Percentiles rank a stretch among this genome's conserved stretches.
Conservation (phyloP, 148 eudicot species). For the Camellia lanceoleosa region DNA sequence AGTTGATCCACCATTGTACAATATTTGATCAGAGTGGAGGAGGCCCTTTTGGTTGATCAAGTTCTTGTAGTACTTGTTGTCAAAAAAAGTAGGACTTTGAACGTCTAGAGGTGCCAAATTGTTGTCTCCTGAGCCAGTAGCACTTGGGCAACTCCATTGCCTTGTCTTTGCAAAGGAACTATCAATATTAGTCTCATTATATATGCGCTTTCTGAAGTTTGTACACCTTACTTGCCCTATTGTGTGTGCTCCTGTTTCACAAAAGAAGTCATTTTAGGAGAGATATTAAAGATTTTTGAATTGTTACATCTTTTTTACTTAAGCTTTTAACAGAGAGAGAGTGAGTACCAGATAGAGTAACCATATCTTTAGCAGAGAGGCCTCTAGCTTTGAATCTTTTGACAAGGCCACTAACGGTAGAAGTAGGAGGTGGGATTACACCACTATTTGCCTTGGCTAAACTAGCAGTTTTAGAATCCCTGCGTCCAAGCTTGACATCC, state of each 20-base stretch:
- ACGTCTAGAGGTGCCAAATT: conserved; percentile 25
- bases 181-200: conserved; percentile 45
- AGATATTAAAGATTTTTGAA: too few species aligned
- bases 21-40: conserved; percentile 29
- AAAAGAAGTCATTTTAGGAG: neutral
- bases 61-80: conserved; percentile 28
- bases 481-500: conserved; percentile 60
- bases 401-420: conserved; percentile 43
- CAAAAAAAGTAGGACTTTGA: conserved; percentile 24
- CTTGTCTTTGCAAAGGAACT: conserved; percentile 34
- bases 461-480: conserved; percentile 59
- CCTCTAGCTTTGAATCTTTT: conserved; percentile 46
- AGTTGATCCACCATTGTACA: conserved; percentile 3
- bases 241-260: conserved; percentile 48
- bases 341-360: conserved; percentile 54
- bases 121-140: conserved; percentile 37
- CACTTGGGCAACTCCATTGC: conserved; percentile 41
- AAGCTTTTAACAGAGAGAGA: neutral
- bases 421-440: conserved; percentile 51
- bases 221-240: conserved; percentile 59
- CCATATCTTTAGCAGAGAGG: conserved; percentile 58
- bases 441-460: conserved; percentile 47
- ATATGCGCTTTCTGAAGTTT: conserved; percentile 41
- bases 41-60: conserved; percentile 24
- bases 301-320: neutral